Conservation (phyloP, 768 basidiomycete species). For the Hysterangium stoloniferum region DNA sequence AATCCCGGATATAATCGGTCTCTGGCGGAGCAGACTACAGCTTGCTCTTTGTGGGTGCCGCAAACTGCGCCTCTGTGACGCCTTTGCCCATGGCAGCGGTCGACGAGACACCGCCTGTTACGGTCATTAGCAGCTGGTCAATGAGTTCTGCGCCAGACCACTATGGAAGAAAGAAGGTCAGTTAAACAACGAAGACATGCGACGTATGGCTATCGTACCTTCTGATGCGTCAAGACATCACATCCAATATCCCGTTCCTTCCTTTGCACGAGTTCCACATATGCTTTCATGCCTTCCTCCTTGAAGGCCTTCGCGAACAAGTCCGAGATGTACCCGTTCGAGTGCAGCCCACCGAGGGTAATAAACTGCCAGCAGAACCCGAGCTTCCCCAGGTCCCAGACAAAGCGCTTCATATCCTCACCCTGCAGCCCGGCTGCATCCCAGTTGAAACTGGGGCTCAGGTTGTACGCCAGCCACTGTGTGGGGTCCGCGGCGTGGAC, state of each 20-base stretch:
- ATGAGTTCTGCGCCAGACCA: conserved; percentile 96
- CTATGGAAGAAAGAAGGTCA: conserved; percentile 30
- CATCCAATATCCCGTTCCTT: conserved; percentile 89
- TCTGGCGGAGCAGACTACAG: too few species aligned
- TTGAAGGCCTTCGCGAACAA: conserved; percentile 83
- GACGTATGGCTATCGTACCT: conserved; percentile 44
- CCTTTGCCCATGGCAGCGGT: conserved; percentile 99
- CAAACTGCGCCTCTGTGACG: conserved; percentile 87
- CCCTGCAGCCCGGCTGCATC: conserved; percentile 85
- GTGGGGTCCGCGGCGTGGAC: conserved; percentile 76
- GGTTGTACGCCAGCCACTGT: conserved; percentile 95
- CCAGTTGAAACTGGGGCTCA: conserved; percentile 93
- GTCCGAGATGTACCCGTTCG: conserved; percentile 95
- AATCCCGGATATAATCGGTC: too few species aligned
- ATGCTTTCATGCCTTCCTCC: conserved; percentile 98
- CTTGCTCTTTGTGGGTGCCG: conserved; percentile 13
- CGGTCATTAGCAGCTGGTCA: conserved; percentile 87
- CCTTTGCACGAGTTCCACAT: conserved; percentile 89
- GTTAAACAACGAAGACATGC: not conserved
- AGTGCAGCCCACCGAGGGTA: conserved; percentile 93
- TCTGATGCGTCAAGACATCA: conserved; percentile 97
- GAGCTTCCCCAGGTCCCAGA: conserved; percentile 91
- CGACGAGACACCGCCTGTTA: conserved; percentile 94
- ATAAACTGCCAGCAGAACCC: conserved; percentile 99
- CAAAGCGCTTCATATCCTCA: conserved; percentile 77